Base-by-base conservation (phyloP, 139 green algal species). In the Diplosphaera chodatii region DNA sequence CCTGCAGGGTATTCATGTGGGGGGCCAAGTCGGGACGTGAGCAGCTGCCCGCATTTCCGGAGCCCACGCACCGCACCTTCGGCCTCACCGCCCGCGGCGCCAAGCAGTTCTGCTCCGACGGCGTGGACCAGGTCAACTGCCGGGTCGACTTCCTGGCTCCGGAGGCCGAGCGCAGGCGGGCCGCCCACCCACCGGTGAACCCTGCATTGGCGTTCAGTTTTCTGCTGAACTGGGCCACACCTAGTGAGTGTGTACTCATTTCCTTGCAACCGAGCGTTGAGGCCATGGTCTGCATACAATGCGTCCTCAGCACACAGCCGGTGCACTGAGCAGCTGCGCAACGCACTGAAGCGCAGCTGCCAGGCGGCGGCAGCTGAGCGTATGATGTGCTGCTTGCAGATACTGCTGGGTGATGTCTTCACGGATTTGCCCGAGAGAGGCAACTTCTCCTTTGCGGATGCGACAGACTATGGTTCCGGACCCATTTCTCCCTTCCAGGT, bases 1-100 rank as follows among this genome's bases (percentile, higher is more conserved):
- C n/a, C n/a, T 25, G 48, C 48, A 59, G 18, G 18, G 48, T 59
- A 18, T 59, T 59, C 48, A 59, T 59, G 16, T 59, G 13, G 48
- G 48, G 48, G 3, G 48, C 48, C 48, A 25, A 27, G 48, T 59
- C 18, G 48, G 48, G 48, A 18, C 48, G 48, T 10, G 48, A 59
- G 74, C 72, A 86, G 76, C 82, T 94, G 67, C 87, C 87, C 4
- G 68, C 85, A 23, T 86, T 90, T 67, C 88, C 88, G 33, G 78
- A 84, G 72, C 83, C 82, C 40, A 79, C 72, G 2, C 74, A 84
- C 66, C 48, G 48, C 48, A 59, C 48, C 48, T 23, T 59, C 48
- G 68, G 18, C 10, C 48, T 59, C 13, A 59, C 48, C 13, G 25
- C 70, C 29, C 77, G 67, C 40, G 4, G 64, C 23, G 29, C 68